Evolutionary conservation across 2,329 filamentous ascomycete species (phyloP), one percentile per base, ranked within the genome.

Genomic region (Tolypocladium paradoxum): DNA sequence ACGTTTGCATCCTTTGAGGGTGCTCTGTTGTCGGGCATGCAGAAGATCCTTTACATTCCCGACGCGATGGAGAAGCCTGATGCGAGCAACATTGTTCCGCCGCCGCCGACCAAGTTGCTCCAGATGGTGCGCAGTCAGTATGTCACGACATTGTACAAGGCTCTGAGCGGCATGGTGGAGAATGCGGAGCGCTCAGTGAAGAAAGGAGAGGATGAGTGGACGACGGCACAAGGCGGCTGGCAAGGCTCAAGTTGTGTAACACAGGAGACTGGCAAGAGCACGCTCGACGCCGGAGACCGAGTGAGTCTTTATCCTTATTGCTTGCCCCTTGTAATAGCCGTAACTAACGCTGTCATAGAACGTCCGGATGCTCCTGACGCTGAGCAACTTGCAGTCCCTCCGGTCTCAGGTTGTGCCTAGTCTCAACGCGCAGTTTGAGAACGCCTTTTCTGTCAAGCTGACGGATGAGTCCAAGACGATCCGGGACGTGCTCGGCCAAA

Each of bases 401-500:
- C 87, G 90, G 54, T 78, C 83, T 27, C 84, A 93, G 57, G 81
- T 92, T 34, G 88, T 97, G 2, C 92, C 92, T 0, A 84, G 85
- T 60, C 79, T 99, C n/a, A 88, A 96, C 65, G 82, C 87, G 5
- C 87, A 93, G 64, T 99, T 97, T 64, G 93, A 99, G 67, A 90
- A 88, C 49, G 83, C 89, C 53, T 99, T 99, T 70, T 90, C 88
- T 1, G 89, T 97, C 57, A 95, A 95, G 65, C 79, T 99, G 55
- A 95, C 90, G 1, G 92, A 96, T 57, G 93, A 99, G 70, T 86
- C 85, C 53, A 92, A 92, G 68, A 93, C 88, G 0, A 92, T 99
- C 64, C 85, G 86, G 53, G 90, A 97, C 63, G 90, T 95, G 4
- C 83, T 97, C 14, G 80, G 81, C 18, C 90, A 97, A 67, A 96